Evolutionary conservation across 2,329 filamentous ascomycete species (phyloP), one percentile per base, ranked within the genome.

Genomic region (Pseudogymnoascus sp.): DNA sequence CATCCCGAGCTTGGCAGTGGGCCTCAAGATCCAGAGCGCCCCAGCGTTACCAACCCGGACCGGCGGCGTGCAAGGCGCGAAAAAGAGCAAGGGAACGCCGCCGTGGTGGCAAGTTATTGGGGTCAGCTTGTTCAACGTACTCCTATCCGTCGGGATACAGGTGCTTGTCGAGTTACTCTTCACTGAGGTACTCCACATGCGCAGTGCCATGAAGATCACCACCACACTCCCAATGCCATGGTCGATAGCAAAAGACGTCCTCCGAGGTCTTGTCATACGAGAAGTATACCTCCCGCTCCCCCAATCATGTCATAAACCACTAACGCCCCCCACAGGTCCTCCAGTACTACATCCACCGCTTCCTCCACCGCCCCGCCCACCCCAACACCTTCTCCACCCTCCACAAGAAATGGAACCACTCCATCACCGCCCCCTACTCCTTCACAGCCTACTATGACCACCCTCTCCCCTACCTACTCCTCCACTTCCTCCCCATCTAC

Each of bases 271-370:
- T 12, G 50, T 84, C 1, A 65, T 82, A n/a, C 78, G 86, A 62
- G 87, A 89, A 70, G 79, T 85, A 72, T 71, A 76, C 70, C 46
- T 5, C n/a, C 16, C 41, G 3, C 3, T 22, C 50, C 7, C 6
- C 16, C 59, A 38, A 31, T 35, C 33, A 19, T 38, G 14, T 38
- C 35, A 35, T 59, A 41, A 33, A 40, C 61, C 41, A 63, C 63
- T 65, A 35, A 68, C 38, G 37, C 16, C 2, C 12, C 63, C 12
- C 63, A 14, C 22, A 90, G 77, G 70, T 85, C 6, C 72, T 92
- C 10, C 84, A 86, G 63, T 96, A 96, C 73, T 82, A 85, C 69
- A 80, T 91, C 68, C 91, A 96, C 76, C 86, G 89, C 61, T 83
- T 83, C 70, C 64, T 88, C 26, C 81, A 96, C 7, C 91, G 96